Base-by-base conservation (phyloP, 805 yeast species). In the Metschnikowia dekortorum region DNA sequence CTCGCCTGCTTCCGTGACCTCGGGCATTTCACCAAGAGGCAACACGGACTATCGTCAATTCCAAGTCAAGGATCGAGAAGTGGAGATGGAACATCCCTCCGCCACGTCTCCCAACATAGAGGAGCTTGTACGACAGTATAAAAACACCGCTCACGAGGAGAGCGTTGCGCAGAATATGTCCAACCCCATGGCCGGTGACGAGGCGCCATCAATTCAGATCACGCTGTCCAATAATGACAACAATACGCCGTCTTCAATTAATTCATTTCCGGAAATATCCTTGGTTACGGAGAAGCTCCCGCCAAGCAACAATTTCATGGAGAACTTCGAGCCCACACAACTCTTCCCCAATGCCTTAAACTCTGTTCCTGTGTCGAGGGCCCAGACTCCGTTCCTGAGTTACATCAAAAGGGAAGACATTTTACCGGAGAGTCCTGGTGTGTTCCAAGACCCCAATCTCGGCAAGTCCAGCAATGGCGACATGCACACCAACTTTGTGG, bases 311-410 rank as follows among this genome's bases (percentile, higher is more conserved):
- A 69, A 69, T 29, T 76, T 76, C 58, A 68, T 72, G 48, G 81
- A 76, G 47, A 76, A 77, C 53, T 80, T 80, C 63, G 81, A 80
- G 60, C 84, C 84, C 14, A 72, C 81, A 13, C 83, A 79, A 53
- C 70, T 80, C 54, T 80, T 80, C 56, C 84, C 84, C 5, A 68
- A 62, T 26, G 61, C 58, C 59, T 72, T 57, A 55, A 55, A 49
- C 47, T 70, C 76, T 49, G 51, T 57, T 14, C 74, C 75, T 3
- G 67, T 69, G 4, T 68, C 74, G 2, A 58, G 75, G 45, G 65
- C 66, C 0, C 74, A 70, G 50, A 64, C 73, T 5, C 76, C 76
- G 2, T 46, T 28, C 8, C 46, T 11, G 5, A 30, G 16, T 10
- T 49, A 46, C 18, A 33, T 41, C 22, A 49, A 49, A 34, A 37